A percentile compares a stretch with the other conserved stretches of the same genome.
These are phyloP conservation scores for Protomyces gravidus DNA, from an alignment of 1,139 yeast genomes.

Conservation along the genomic window DNA sequence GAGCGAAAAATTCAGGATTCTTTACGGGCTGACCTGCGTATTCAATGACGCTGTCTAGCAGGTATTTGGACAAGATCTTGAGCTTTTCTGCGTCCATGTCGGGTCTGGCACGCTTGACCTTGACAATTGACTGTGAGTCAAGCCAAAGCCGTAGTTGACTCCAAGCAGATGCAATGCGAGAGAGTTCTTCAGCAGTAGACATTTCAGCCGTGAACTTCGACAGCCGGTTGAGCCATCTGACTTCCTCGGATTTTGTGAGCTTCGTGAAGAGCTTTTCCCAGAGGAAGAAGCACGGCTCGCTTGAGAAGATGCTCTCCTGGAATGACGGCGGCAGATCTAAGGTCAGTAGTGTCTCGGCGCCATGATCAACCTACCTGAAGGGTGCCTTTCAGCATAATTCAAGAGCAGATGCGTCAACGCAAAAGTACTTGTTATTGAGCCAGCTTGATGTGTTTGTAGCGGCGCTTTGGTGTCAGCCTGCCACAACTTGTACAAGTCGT, in stretches of 20 bases:
- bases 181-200: background rate
- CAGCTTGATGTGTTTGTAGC: constrained; percentile 38
- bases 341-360: no score
- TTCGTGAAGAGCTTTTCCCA: constrained; percentile 52
- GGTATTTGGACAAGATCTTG: background rate
- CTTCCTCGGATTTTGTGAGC: constrained; percentile 37
- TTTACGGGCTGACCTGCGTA: constrained; percentile 20
- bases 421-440: constrained; percentile 38
- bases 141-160: background rate
- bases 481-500: constrained; percentile 2
- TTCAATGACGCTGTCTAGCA: constrained; percentile 31
- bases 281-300: constrained; percentile 44
- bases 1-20: constrained; percentile 32
- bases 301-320: constrained; percentile 2
- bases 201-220: constrained; percentile 8
- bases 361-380: no score
- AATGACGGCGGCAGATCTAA: background rate
- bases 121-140: background rate
- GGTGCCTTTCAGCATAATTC: constrained; percentile 35
- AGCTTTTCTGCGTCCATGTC: background rate
- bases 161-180: constrained; percentile 3
- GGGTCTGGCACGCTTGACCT: background rate
- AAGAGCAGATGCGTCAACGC: constrained; percentile 38
- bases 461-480: constrained; percentile 7
- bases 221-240: constrained; percentile 15